Evolutionary conservation across 2,329 filamentous ascomycete species (phyloP), one percentile per base, ranked within the genome.

Genomic region (Sphaerostilbella broomeana): DNA sequence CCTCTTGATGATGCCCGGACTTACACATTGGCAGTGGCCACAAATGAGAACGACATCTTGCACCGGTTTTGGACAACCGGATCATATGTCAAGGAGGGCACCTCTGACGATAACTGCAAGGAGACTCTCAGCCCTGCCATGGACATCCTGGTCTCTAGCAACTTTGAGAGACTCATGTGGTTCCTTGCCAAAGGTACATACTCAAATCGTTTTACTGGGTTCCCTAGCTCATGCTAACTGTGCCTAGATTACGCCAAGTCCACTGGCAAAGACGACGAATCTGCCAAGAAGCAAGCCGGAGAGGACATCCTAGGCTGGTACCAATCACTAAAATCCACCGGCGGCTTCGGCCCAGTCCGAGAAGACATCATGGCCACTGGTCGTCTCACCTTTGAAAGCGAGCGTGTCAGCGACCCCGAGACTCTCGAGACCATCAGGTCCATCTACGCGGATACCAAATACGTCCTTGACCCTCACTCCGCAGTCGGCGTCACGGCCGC

Each of bases 1-100:
- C 3, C 6, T n/a, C n/a, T 6, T 17, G 12, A 24, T 5, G 3
- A 12, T 3, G 4, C 4, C 38, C 35, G n/a, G 9, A 40, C 31
- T 18, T 6, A 4, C 24, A 3, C 21, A 9, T 16, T 4, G 19
- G 7, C 2, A 40, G 38, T 40, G 24, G 38, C 38, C 9, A 97
- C 90, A 31, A 97, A 97, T 61, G 89, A 94, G 66, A 97, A 98
- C 67, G 92, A 97, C 56, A 97, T 97, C 46, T 75, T 98, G 10
- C 78, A 97, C 63, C 79, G 92, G 22, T 98, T 98, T 74, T 95
- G 87, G 85, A 83, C 84, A 67, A 86, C 83, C 0, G 86, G 90
- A 25, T 73, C 75, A 50, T 97, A 97, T 65, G 86, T 90, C 68
- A 97, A 95, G 74, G 75, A 88, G 53, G 26, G 31, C 26, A 29